Percentiles rank a stretch among this genome's conserved stretches.
Evolutionary conservation across 345 rosid genomes (phyloP).

Genomic region (Eucalyptus tenuipes): DNA sequence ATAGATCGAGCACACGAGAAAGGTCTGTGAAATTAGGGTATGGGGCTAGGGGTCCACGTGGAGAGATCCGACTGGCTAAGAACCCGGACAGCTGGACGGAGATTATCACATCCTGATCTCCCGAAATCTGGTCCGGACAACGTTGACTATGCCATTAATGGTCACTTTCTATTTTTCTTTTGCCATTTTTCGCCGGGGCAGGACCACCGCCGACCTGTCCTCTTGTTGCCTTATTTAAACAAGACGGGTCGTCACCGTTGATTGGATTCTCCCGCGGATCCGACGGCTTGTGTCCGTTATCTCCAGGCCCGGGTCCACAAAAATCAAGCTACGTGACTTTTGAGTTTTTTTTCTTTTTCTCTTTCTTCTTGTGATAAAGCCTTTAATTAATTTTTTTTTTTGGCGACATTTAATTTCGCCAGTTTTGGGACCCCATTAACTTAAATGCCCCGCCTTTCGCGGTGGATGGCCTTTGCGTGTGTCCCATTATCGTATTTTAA

Average conservation of each 20-base stretch:
- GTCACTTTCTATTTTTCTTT: background rate
- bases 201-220: background rate
- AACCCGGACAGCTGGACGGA: background rate
- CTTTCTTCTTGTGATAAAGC: background rate
- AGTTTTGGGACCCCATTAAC: background rate
- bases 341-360: background rate
- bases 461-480: background rate
- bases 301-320: background rate
- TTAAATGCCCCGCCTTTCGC: background rate
- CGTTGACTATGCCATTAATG: background rate
- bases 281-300: background rate
- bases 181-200: background rate
- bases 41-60: background rate
- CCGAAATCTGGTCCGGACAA: background rate
- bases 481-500: background rate
- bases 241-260: background rate
- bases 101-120: background rate
- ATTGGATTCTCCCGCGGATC: background rate
- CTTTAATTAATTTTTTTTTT: background rate
- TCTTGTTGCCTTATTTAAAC: background rate
- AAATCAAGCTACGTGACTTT: background rate
- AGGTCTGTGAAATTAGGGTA: background rate
- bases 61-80: background rate
- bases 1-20: background rate
- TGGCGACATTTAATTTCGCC: background rate